Percentiles rank a stretch among this genome's conserved stretches.
Evolutionary conservation across 257 asterid species (phyloP).

Genomic region (Rubia yunnanensis): DNA sequence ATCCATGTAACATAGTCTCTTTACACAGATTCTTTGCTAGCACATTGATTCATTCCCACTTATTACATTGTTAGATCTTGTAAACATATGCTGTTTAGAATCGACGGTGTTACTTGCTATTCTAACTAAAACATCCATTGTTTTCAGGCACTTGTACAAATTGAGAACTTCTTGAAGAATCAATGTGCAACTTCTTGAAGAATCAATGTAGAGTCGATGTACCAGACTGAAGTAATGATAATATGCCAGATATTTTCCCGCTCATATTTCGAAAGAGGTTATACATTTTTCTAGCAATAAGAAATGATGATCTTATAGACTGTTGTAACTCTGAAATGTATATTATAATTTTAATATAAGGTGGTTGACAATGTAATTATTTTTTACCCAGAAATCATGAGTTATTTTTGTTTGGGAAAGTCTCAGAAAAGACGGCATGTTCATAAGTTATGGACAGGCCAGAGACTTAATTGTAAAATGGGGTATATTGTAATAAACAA

Average conservation of each 20-base stretch:
- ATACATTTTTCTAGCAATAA: background rate
- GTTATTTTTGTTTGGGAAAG: background rate
- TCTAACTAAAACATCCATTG: conserved; percentile 12
- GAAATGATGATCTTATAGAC: background rate
- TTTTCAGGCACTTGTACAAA: conserved; percentile 54
- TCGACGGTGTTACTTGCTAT: background rate
- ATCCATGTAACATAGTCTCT: background rate
- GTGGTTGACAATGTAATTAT: background rate
- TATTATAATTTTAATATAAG: background rate
- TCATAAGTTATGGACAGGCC: no score
- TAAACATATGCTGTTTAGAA: background rate
- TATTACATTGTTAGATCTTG: background rate
- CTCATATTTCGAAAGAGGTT: background rate
- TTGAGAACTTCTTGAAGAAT: conserved; percentile 42
- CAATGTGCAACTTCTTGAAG: background rate
- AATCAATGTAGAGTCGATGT: background rate
- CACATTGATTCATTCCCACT: background rate
- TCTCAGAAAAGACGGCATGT: no score
- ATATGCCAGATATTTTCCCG: background rate
- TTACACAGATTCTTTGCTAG: background rate
- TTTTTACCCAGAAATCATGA: background rate
- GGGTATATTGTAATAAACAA: no score
- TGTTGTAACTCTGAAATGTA: background rate
- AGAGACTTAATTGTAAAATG: no score
- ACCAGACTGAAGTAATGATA: background rate